Evolutionary conservation across 2,329 filamentous ascomycete genomes (phyloP), one percentile per base, ranked within the genome.

Genomic region (Sporothrix luriei): DNA sequence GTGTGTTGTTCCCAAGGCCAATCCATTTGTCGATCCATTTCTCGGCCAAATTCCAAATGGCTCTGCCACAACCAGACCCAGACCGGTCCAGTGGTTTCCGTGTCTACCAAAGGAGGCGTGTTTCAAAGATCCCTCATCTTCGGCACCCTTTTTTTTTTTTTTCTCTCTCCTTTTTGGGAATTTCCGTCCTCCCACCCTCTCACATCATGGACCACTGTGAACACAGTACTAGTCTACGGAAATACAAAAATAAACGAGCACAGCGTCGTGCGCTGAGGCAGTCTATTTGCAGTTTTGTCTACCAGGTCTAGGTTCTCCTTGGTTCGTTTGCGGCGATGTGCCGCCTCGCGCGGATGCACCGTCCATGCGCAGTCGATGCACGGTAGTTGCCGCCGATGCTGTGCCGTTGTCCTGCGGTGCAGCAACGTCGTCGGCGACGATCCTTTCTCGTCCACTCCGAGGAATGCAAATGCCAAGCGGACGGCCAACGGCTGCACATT

Each of bases 401-500:
- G 51, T 29, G 51, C 49, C 9, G 49, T 52, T 24, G 49, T n/a
- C 11, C 0, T 21, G 49, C 49, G 19, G 33, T 33, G 7, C 29
- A 33, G 33, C 33, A 48, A 48, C 3, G 40, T 62, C 14, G 48
- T 62, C 59, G 59, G 59, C 59, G 59, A 62, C 59, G 48, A n/a
- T 40, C 69, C 52, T 59, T 68, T 71, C 75, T 73, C 68, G 74
- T 73, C 57, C 54, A 40, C 33, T 14, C 55, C 10, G n/a, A 61
- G 55, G 55, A 61, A 61, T 61, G 55, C 55, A 61, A 33, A 33
- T 33, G 33, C 33, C 7, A 33, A 9, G 9, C 33, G 33, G 33
- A 33, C 33, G 4, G 5, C 33, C 4, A 33, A 33, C 6, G 33
- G 7, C 33, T 33, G 33, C 5, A 33, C 33, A 33, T 7, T 33